Conservation (phyloP, 2,329 filamentous ascomycete species). For the Stagonosporopsis cucurbitacearum region DNA sequence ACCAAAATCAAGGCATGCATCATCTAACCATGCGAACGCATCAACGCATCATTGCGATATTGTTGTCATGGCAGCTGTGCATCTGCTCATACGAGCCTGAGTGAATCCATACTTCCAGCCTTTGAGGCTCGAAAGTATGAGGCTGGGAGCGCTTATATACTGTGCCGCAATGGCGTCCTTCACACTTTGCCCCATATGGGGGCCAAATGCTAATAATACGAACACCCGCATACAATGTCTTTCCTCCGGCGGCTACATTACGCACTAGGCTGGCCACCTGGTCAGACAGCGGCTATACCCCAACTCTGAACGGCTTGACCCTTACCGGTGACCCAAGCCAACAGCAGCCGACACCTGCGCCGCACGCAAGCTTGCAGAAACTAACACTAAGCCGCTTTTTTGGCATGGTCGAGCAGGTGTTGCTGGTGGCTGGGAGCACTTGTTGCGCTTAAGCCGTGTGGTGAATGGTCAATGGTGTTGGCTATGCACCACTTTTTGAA, state of each 20-base stretch:
- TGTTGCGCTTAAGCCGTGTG: conserved; percentile 30
- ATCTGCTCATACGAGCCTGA: background rate
- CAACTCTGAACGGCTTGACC: conserved; percentile 33
- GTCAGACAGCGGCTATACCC: conserved; percentile 39
- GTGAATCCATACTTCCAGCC: background rate
- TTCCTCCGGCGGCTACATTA: conserved; percentile 32
- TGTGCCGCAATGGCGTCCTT: conserved; percentile 34
- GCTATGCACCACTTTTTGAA: conserved; percentile 30
- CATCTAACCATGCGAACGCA: background rate
- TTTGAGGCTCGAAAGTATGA: conserved; percentile 16
- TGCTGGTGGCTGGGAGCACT: conserved; percentile 26
- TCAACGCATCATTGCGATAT: background rate
- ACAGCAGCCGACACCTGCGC: conserved; percentile 30
- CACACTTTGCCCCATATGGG: conserved; percentile 30
- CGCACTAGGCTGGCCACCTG: conserved; percentile 27
- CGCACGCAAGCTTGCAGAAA: conserved; percentile 29
- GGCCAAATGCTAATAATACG: conserved; percentile 38
- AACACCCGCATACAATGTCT: conserved; percentile 28
- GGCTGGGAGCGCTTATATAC: conserved; percentile 34
- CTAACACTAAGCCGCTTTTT: conserved; percentile 37
- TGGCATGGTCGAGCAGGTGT: conserved; percentile 23
- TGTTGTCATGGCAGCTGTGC: background rate
- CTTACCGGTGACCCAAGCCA: conserved; percentile 28
- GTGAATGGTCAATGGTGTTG: conserved; percentile 35
- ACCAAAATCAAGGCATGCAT: background rate